Evolutionary conservation across 2,329 filamentous ascomycete genomes (phyloP), one percentile per base, ranked within the genome.

Genomic region (Penicillium sp.): DNA sequence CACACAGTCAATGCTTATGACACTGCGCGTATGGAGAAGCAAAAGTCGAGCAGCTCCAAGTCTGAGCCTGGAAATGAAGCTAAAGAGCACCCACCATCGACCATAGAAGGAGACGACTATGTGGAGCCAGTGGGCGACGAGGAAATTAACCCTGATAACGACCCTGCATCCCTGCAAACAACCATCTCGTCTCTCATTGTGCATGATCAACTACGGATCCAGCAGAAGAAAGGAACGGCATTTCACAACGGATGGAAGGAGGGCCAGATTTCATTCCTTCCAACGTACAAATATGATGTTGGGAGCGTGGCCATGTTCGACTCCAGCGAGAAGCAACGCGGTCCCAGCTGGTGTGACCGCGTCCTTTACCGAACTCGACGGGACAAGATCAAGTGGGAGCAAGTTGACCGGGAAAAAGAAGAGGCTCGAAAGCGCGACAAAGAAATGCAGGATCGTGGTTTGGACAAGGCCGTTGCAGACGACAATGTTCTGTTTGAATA

Each of bases 251-350:
- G 91, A 1, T 98, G 93, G 91, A 80, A 81, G 44, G 93, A 98
- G 75, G 93, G 91, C 0, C 78, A 83, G 0, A 91, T 98, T 48
- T 82, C 82, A 1, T 98, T 98, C 63, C 68, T 97, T 13, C 93
- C 93, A 1, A 95, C 93, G 0, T 98, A 98, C 71, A 98, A 98
- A 69, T 98, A 98, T 60, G 95, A 98, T 63, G 78, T 95, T 25
- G 93, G 93, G n/a, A 95, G 87, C 27, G 82, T 95, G 28, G 88
- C 88, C 1, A 80, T 90, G 27, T 98, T 96, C 66, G 95, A 98
- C 71, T 89, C 91, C 0, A 95, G 91, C 58, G 93, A 97, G 66
- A 98, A 98, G 74, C 86, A 86, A 56, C 81, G 95, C 46, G 87
- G 88, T 2, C 93, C 93, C 2, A 95, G 90, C 66, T 98, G 93